Evolutionary conservation across 306 rosid species (phyloP).

Genomic region (Quillaja saponaria): DNA sequence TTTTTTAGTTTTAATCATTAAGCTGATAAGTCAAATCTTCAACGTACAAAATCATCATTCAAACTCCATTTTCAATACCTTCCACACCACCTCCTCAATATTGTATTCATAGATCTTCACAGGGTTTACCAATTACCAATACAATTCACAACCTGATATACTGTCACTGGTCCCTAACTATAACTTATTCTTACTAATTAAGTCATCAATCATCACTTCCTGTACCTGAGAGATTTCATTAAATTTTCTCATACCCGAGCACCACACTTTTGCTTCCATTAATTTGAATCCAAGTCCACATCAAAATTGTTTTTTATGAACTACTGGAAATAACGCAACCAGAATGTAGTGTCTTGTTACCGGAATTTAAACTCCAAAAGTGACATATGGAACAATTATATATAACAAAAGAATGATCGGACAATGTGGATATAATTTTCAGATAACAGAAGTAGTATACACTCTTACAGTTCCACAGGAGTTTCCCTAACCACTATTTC

Average conservation of each 20-base stretch:
- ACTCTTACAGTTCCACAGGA: not conserved
- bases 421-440: slow-evolving; percentile 1
- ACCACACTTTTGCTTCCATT: not conserved
- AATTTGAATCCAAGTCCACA: slow-evolving; percentile 7
- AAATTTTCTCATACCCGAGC: not conserved
- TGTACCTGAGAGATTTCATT: not conserved
- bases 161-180: too few relatives aligned
- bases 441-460: not conserved
- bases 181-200: too few relatives aligned
- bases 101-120: slow-evolving; percentile 7
- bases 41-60: slow-evolving; percentile 4
- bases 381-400: too few relatives aligned
- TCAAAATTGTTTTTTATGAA: not conserved
- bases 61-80: not conserved
- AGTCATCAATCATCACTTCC: not conserved
- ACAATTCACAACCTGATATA: not conserved
- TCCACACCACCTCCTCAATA: slow-evolving; percentile 11
- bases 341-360: too few relatives aligned
- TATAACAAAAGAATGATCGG: not conserved
- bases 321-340: not conserved
- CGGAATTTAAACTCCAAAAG: too few relatives aligned
- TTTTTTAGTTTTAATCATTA: not conserved
- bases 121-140: not conserved
- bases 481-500: not conserved
- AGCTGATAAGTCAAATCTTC: slow-evolving; percentile 4